A percentile compares a stretch with the other conserved stretches of the same genome.
phyloP scores from a whole-genome alignment of 768 basidiomycete species.

The Xanthoconium purpureum region DNA sequence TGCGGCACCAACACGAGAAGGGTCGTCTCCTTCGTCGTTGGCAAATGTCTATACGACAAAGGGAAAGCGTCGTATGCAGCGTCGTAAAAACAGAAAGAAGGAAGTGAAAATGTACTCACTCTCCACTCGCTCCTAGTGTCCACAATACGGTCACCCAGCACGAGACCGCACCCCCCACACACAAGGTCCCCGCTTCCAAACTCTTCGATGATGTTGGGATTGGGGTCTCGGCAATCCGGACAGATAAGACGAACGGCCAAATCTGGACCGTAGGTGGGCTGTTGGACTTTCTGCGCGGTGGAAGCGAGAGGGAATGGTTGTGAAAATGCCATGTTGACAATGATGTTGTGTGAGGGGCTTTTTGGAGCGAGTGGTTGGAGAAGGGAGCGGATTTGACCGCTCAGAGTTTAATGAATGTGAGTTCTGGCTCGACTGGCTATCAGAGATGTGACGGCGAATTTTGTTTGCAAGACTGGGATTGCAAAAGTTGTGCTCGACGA shows the following conservation, averaged over 20 bases:
- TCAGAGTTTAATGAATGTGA: conserved; percentile 26
- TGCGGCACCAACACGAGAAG: conserved; percentile 98
- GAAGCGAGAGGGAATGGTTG: conserved; percentile 81
- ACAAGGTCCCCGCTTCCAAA: conserved; percentile 98
- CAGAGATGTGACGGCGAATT: conserved; percentile 9
- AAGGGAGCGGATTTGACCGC: conserved; percentile 11
- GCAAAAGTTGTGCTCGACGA: conserved; percentile 8
- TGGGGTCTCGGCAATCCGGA: conserved; percentile 91
- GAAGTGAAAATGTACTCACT: conserved; percentile 50
- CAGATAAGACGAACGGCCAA: conserved; percentile 88
- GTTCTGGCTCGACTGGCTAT: conserved; percentile 20
- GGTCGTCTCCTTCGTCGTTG: conserved; percentile 98
- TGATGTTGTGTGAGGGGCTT: conserved; percentile 15
- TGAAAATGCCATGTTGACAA: conserved; percentile 55
- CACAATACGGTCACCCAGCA: conserved; percentile 93
- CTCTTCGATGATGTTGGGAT: conserved; percentile 94
- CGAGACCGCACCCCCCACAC: conserved; percentile 88
- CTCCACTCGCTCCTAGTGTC: conserved; percentile 99
- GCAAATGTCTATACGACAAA: conserved; percentile 81
- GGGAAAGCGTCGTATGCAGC: conserved; percentile 24
- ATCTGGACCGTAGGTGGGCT: conserved; percentile 73
- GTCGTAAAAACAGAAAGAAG: conserved; percentile 11
- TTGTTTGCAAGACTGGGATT: conserved; percentile 9
- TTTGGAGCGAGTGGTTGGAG: conserved; percentile 14
- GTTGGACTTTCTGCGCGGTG: conserved; percentile 44